Base-by-base conservation (phyloP, 176 grass and related monocot genomes). In the Otatea glauca region DNA sequence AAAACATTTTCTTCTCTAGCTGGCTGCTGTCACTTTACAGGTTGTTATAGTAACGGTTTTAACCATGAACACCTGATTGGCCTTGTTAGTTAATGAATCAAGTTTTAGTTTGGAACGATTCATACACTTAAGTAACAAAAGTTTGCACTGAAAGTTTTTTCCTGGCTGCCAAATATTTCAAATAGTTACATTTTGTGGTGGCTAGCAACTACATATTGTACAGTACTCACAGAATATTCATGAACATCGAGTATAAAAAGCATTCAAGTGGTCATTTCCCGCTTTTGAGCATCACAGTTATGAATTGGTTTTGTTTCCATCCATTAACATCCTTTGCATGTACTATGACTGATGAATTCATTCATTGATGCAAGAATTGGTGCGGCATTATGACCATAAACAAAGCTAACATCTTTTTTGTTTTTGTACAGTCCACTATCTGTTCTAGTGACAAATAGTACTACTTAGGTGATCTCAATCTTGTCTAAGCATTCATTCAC, bases 291-390 rank as follows among this genome's bases (percentile, higher is more conserved):
- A 65, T 51, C 45, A 42, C 37, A 34, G 11, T 66, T 82, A 58
- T 42, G 58, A 15, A 34, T 77, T 86, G 41, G 37, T 54, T 1
- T 29, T 78, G 20, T 77, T 72, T 86, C 8, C 10, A 82, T 41
- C 38, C 48, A 67, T 34, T 44, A 58, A n/a, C 45, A 56, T 32
- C 4, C 10, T 18, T 59, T 34, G 18, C 2, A 9, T 83, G 65
- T 66, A 8, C n/a, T 75, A 59, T 47, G 81, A 87, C 38, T 81
- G 49, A 50, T 72, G 17, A 65, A 48, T 78, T 49, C 47, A 86
- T 74, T 68, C 8, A 55, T 60, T 59, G 9, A 65, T 16, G 15
- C 2, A 35, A 80, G 13, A 34, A 29, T 65, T 2, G 15, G 47
- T 4, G 9, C 39, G 1, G 24, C 60, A 76, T 54, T 55, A 38